These are phyloP conservation scores for Coriaria nepalensis DNA, from an alignment of 306 rosid species.

Conservation along the genomic window DNA sequence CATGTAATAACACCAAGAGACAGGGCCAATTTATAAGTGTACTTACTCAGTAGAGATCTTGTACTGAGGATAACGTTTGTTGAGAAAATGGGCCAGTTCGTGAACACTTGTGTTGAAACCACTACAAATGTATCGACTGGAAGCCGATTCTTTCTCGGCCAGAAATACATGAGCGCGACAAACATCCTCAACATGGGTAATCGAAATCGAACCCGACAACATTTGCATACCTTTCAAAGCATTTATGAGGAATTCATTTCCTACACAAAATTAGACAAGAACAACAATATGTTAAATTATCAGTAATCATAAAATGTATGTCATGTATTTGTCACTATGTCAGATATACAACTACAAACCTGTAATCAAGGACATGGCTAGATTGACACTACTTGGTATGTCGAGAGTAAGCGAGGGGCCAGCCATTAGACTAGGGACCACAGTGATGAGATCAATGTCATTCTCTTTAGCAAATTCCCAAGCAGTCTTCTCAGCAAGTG, in stretches of 20 bases:
- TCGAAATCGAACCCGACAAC: constrained; percentile 54
- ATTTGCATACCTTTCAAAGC: constrained; percentile 56
- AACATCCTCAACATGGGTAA: constrained; percentile 64
- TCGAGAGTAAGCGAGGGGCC: constrained; percentile 62
- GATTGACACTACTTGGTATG: constrained; percentile 40
- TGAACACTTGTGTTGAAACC: constrained; percentile 48
- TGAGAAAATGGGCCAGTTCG: constrained; percentile 63
- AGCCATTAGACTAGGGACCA: constrained; percentile 50
- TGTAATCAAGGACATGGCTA: constrained; percentile 41
- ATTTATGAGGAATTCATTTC: constrained; percentile 48
- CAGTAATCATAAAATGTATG: too few species aligned
- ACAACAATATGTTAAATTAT: too few species aligned
- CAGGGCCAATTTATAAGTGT: not conserved
- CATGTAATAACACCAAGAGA: not conserved
- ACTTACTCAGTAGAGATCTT: constrained; percentile 62
- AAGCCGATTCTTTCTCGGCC: constrained; percentile 75
- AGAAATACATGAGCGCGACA: constrained; percentile 58
- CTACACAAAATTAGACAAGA: constrained; percentile 20
- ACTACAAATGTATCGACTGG: constrained; percentile 57
- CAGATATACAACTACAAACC: constrained; percentile 21
- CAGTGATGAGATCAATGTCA: constrained; percentile 58
- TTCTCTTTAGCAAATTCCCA: constrained; percentile 65
- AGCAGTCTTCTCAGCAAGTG: constrained; percentile 64
- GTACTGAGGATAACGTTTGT: constrained; percentile 45
- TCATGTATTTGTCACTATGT: too few species aligned